A percentile compares a stretch with the other conserved stretches of the same genome.
Conservation (phyloP, 257 asterid genomes). For the Solanum peruvianum region DNA sequence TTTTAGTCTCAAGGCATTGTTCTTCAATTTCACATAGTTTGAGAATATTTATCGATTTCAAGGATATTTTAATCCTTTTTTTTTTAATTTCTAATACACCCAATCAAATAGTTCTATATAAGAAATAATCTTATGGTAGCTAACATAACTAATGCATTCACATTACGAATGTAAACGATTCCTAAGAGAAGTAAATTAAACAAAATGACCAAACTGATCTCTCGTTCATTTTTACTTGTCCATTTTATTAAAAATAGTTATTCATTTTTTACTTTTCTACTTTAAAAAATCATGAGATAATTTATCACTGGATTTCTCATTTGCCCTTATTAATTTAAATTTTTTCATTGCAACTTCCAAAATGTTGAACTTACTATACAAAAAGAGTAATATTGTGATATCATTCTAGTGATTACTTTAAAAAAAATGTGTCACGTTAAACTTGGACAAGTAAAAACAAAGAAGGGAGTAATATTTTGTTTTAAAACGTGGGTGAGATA, state of each 20-base stretch:
- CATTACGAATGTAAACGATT: background rate
- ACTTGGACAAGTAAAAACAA: background rate
- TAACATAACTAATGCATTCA: background rate
- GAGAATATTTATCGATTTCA: background rate
- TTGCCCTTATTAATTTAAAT: background rate
- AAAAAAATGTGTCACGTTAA: no score
- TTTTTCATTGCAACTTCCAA: background rate
- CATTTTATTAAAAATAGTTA: no score
- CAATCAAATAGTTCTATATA: no score
- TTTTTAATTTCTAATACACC: background rate
- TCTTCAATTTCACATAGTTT: background rate
- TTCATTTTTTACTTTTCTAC: background rate
- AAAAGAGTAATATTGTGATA: background rate
- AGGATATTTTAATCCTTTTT: no score
- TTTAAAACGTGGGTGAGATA: background rate
- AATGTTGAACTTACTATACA: background rate
- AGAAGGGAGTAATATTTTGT: background rate
- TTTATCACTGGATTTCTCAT: background rate
- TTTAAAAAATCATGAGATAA: background rate
- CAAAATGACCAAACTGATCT: background rate
- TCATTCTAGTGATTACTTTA: background rate
- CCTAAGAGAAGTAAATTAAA: background rate
- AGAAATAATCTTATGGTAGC: no score
- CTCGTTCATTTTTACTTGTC: background rate
- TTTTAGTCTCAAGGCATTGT: no score